phyloP scores from a whole-genome alignment of 208 protist genomes.

The Acanthamoeba healyi region DNA sequence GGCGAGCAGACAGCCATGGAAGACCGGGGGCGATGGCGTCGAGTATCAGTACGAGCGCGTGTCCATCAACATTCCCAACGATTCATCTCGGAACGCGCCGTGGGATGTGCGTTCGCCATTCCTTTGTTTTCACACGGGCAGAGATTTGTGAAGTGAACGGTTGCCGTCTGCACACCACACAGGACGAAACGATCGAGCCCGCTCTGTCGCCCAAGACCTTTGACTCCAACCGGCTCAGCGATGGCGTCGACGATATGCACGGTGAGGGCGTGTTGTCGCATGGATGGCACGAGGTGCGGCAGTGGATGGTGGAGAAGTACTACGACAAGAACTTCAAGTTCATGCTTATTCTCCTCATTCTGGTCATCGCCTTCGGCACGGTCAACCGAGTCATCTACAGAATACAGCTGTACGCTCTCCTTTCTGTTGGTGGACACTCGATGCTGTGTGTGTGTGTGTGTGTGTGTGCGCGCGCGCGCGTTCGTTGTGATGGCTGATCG shows the following conservation, averaged over 20 bases:
- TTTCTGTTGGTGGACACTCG: not conserved
- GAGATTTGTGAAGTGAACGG: not conserved
- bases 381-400: slow-evolving; percentile 74
- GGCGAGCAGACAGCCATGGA: not conserved
- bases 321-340: slow-evolving; percentile 71
- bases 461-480: not conserved
- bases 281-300: not conserved
- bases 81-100: not conserved
- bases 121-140: no score
- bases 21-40: not conserved
- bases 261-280: not conserved
- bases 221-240: not conserved
- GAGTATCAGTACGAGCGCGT: not conserved
- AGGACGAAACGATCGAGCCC: not conserved
- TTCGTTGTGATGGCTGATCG: not conserved
- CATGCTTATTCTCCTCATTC: slow-evolving; percentile 51
- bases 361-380: slow-evolving; percentile 65
- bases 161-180: no score
- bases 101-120: not conserved
- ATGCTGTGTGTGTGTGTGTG: no score
- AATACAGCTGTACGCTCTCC: slow-evolving; percentile 60
- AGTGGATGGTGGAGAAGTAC: slow-evolving; percentile 43
- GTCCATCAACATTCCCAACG: not conserved
- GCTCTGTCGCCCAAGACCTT: not conserved
- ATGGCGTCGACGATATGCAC: not conserved